Percentiles rank a stretch among this genome's conserved stretches.
These are phyloP conservation scores for Nakataea oryzae DNA, from an alignment of 2,329 filamentous ascomycete genomes.

Conservation along the genomic window DNA sequence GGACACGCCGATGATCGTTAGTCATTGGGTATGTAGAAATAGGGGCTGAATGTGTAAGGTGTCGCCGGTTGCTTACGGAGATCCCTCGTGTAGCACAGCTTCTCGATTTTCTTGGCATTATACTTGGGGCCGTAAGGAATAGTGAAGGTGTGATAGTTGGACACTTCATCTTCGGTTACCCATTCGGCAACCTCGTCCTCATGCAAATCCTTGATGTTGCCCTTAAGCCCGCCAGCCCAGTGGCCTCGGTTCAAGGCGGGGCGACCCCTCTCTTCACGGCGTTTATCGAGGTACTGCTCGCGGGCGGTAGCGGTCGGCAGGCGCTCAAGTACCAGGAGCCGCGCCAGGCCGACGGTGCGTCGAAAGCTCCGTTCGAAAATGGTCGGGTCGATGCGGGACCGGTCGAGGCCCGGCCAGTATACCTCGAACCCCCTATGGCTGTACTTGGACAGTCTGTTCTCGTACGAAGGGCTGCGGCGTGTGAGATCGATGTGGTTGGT, in stretches of 20 bases:
- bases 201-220: conserved; percentile 67
- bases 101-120: conserved; percentile 65
- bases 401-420: conserved; percentile 66
- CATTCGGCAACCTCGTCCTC: conserved; percentile 80
- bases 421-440: conserved; percentile 77
- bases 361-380: conserved; percentile 77
- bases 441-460: conserved; percentile 79
- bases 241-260: conserved; percentile 39
- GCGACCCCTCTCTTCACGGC: conserved; percentile 62
- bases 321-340: conserved; percentile 69
- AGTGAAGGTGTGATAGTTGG: conserved; percentile 69
- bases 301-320: conserved; percentile 59
- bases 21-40: conserved; percentile 1
- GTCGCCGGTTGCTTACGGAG: conserved; percentile 34
- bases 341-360: conserved; percentile 65
- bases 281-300: conserved; percentile 59
- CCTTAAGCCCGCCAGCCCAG: conserved; percentile 29
- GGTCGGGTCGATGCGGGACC: conserved; percentile 69
- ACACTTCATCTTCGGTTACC: conserved; percentile 66
- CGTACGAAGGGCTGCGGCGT: conserved; percentile 74
- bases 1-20: background rate
- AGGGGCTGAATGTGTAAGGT: too few relatives aligned
- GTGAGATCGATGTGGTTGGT: conserved; percentile 71
- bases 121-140: conserved; percentile 56
- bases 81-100: conserved; percentile 71